Evolutionary conservation across 2,329 filamentous ascomycete species (phyloP), one percentile per base, ranked within the genome.

Genomic region (Aspergillus sp.): DNA sequence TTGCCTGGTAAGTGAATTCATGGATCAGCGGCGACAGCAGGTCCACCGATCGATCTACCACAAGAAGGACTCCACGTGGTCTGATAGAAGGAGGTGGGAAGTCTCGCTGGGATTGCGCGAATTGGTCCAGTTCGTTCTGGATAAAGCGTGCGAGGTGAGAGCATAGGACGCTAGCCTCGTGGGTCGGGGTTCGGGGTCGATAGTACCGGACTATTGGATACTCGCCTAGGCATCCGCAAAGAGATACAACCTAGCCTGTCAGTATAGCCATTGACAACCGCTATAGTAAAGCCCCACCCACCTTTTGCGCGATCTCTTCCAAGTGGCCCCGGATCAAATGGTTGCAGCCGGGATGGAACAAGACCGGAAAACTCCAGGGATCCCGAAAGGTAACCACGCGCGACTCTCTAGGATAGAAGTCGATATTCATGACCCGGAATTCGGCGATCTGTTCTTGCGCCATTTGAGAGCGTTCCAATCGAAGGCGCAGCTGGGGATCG

Each of bases 1-100:
- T 97, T 43, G 93, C 89, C 68, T 98, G 93, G 65, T 97, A 98
- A 8, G 93, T 96, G 64, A 98, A 96, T 61, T 98, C 93, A 68
- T 98, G 93, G 3, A 97, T 64, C 7, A 97, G 71, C 1, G 93
- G 93, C 0, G 91, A 83, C 70, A 85, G 81, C 3, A 96, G 69
- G 65, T 98, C 93, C 85, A 98, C 93, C 5, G 89, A 88, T 51
- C 93, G 81, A 65, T 97, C 93, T 1, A 89, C 87, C 51, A 98
- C 85, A 59, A 95, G 74, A 0, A 98, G 78, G 0, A 89, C 81
- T 35, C 88, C 88, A 53, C 87, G 84, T 5, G 90, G 91, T 45
- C 91, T 77, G 43, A 81, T 78, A 3, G 70, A 69, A n/a, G 66
- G 67, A 0, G 90, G 86, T 1, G 91, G 91, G 52, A 94, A 97